These are phyloP conservation scores for Neofusicoccum parvum DNA, from an alignment of 2,329 filamentous ascomycete genomes.

Conservation along the genomic window DNA sequence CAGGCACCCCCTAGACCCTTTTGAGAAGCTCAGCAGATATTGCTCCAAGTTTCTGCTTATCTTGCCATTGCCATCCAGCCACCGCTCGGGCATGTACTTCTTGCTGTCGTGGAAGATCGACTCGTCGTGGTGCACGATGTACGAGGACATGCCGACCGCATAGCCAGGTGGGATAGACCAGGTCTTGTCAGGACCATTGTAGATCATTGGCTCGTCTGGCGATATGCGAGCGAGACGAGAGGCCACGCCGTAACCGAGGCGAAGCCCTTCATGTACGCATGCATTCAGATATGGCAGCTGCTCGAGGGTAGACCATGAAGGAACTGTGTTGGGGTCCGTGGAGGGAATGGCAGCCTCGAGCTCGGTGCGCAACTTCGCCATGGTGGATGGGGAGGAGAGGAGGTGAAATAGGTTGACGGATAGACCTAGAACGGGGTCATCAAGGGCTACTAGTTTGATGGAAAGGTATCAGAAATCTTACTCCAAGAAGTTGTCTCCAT, in stretches of 20 bases:
- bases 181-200: not conserved
- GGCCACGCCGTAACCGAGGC: slow-evolving; percentile 20
- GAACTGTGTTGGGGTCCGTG: not conserved
- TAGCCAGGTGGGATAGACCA: slow-evolving; percentile 21
- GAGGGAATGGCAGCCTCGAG: slow-evolving; percentile 26
- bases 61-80: slow-evolving; percentile 30
- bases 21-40: slow-evolving; percentile 34
- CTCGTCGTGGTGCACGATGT: slow-evolving; percentile 34
- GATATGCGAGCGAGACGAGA: slow-evolving; percentile 25
- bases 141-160: slow-evolving; percentile 20
- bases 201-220: slow-evolving; percentile 22
- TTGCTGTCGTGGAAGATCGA: slow-evolving; percentile 33
- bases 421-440: slow-evolving; percentile 25
- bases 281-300: slow-evolving; percentile 26
- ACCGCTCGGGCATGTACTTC: slow-evolving; percentile 34
- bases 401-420: slow-evolving; percentile 40
- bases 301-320: not conserved
- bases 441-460: slow-evolving; percentile 7
- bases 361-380: slow-evolving; percentile 38
- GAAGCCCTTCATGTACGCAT: slow-evolving; percentile 25
- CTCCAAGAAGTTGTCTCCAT: not conserved
- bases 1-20: slow-evolving; percentile 34
- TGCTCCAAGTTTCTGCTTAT: slow-evolving; percentile 25
- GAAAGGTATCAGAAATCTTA: not conserved
- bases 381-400: slow-evolving; percentile 34